A percentile compares a stretch with the other conserved stretches of the same genome.
These are phyloP conservation scores for Avena atlantica DNA, from an alignment of 176 grass and related monocot genomes.

Conservation along the genomic window DNA sequence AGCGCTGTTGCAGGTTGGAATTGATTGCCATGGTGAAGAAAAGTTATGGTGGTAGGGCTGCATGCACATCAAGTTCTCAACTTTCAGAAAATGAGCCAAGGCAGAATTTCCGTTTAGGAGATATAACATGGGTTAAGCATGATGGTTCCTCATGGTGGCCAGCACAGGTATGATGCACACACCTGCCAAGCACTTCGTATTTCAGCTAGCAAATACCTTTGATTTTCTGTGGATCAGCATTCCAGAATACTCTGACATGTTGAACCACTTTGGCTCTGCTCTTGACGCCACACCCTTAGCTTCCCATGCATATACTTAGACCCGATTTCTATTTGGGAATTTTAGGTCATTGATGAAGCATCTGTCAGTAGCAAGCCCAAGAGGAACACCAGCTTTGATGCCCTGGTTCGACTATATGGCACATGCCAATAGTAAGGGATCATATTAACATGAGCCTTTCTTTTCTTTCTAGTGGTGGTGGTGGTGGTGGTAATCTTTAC, in stretches of 20 bases:
- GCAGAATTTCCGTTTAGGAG: constrained; percentile 65
- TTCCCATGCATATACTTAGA: constrained; percentile 40
- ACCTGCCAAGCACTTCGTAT: constrained; percentile 19
- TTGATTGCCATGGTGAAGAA: constrained; percentile 40
- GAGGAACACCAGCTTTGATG: constrained; percentile 62
- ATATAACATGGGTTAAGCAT: constrained; percentile 82
- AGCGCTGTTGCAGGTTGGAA: constrained; percentile 32
- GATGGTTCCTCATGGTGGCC: constrained; percentile 78
- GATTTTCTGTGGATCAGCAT: background rate
- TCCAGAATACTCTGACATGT: background rate
- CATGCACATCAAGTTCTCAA: constrained; percentile 6
- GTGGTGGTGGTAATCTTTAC: constrained; percentile 36
- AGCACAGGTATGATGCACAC: constrained; percentile 66
- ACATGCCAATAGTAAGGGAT: constrained; percentile 79
- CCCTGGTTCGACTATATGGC: constrained; percentile 86
- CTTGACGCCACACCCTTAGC: background rate
- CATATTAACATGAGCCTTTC: constrained; percentile 18
- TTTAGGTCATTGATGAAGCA: constrained; percentile 81
- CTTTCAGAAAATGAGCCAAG: constrained; percentile 33
- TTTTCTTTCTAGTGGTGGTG: constrained; percentile 39
- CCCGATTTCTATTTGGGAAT: constrained; percentile 44
- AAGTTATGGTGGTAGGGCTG: constrained; percentile 8
- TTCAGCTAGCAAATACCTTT: background rate
- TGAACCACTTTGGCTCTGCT: background rate
- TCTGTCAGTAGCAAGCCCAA: constrained; percentile 59